These are phyloP conservation scores for Nakazawaea wyomingensis DNA, from an alignment of 805 yeast species.

Conservation along the genomic window DNA sequence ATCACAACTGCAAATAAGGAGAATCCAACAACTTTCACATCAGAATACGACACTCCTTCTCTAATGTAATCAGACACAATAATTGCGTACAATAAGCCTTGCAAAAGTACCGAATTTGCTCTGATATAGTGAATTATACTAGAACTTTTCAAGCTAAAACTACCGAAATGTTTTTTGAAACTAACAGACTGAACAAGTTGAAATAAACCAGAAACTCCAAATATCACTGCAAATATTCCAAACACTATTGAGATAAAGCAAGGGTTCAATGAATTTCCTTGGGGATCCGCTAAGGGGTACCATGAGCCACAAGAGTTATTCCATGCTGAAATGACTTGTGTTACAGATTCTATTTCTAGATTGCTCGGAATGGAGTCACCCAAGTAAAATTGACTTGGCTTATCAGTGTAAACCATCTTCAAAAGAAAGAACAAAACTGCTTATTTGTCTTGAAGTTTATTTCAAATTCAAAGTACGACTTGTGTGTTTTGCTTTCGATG, in stretches of 20 bases:
- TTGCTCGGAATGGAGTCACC: neutral
- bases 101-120: conserved; percentile 7
- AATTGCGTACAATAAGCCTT: conserved; percentile 9
- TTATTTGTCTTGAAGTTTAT: too few relatives aligned
- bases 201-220: conserved; percentile 17
- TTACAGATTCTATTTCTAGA: neutral
- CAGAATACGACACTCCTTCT: neutral
- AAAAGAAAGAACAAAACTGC: too few relatives aligned
- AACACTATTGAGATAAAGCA: conserved; percentile 24
- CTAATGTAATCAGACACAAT: conserved; percentile 1
- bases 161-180: conserved; percentile 7
- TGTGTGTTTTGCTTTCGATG: too few relatives aligned
- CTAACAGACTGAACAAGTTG: conserved; percentile 16
- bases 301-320: conserved; percentile 15
- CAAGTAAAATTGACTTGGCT: neutral
- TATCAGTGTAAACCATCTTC: neutral
- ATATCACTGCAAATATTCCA: conserved; percentile 9
- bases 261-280: conserved; percentile 23
- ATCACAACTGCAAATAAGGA: conserved; percentile 14
- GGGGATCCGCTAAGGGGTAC: conserved; percentile 20
- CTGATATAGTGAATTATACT: conserved; percentile 11
- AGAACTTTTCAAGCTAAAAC: neutral
- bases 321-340: neutral
- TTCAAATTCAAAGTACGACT: too few relatives aligned
- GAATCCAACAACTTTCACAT: conserved; percentile 14